These are phyloP conservation scores for Penicillium nucicola DNA, from an alignment of 495 filamentous ascomycete species.

Conservation along the genomic window DNA sequence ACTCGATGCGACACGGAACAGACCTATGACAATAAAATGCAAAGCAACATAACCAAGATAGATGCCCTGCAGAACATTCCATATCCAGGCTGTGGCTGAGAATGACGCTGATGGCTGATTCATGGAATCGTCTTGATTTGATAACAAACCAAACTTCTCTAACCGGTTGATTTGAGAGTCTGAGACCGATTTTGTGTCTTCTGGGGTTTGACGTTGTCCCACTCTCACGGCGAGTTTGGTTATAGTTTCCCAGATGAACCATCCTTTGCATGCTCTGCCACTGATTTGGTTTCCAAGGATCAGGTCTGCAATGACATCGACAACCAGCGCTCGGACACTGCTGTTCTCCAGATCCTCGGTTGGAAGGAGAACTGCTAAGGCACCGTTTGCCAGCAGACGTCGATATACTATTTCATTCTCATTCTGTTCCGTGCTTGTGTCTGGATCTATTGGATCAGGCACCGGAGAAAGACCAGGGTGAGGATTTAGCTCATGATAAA, in stretches of 20 bases:
- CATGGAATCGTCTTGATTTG: slow-evolving; percentile 24
- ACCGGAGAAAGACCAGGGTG: slow-evolving; percentile 76
- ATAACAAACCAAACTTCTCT: slow-evolving; percentile 47
- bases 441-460: slow-evolving; percentile 51
- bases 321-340: slow-evolving; percentile 75
- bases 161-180: slow-evolving; percentile 32
- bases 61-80: slow-evolving; percentile 65
- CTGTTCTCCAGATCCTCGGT: slow-evolving; percentile 88
- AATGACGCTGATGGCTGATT: slow-evolving; percentile 25
- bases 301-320: slow-evolving; percentile 81
- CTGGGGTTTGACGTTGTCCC: slow-evolving; percentile 19
- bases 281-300: slow-evolving; percentile 76
- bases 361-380: slow-evolving; percentile 78
- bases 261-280: slow-evolving; percentile 75
- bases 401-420: slow-evolving; percentile 79
- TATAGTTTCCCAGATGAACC: slow-evolving; percentile 79
- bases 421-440: slow-evolving; percentile 55
- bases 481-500: slow-evolving; percentile 83
- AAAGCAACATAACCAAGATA: slow-evolving; percentile 63
- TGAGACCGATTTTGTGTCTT: slow-evolving; percentile 19
- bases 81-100: slow-evolving; percentile 50
- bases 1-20: slow-evolving; percentile 44
- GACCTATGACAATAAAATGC: slow-evolving; percentile 56
- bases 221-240: slow-evolving; percentile 55
- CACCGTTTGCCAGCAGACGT: slow-evolving; percentile 73